Conservation (phyloP, 805 yeast genomes). For the Wickerhamomyces ciferrii region DNA sequence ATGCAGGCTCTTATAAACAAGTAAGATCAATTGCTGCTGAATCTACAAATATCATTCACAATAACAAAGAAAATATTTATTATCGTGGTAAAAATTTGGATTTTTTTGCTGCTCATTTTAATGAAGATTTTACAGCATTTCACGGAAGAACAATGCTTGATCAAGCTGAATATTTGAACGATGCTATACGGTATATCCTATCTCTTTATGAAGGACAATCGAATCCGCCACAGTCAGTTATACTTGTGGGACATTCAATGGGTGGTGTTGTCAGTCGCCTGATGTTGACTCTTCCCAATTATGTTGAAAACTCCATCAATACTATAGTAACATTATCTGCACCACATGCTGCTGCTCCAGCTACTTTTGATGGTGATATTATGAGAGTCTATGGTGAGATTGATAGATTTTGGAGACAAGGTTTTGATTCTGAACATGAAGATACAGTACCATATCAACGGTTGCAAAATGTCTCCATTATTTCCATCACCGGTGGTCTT, state of each 20-base stretch:
- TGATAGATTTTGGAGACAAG: constrained; percentile 76
- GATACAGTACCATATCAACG: constrained; percentile 38
- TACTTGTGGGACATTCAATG: constrained; percentile 90
- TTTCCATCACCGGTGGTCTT: constrained; percentile 89
- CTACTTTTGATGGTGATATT: constrained; percentile 88
- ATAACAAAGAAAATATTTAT: constrained; percentile 23
- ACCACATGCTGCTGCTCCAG: constrained; percentile 90
- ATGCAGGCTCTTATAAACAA: constrained; percentile 92
- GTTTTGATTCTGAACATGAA: constrained; percentile 31
- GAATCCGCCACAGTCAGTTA: constrained; percentile 59
- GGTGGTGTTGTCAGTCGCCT: constrained; percentile 94
- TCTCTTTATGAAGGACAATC: constrained; percentile 46
- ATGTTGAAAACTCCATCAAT: constrained; percentile 64
- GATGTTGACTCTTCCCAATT: constrained; percentile 76
- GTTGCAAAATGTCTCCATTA: constrained; percentile 53
- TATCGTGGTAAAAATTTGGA: constrained; percentile 50
- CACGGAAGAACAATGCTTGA: constrained; percentile 92
- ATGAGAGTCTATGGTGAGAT: constrained; percentile 66
- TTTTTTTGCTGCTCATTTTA: constrained; percentile 88
- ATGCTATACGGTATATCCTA: constrained; percentile 75
- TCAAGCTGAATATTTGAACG: constrained; percentile 90
- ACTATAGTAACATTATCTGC: constrained; percentile 83
- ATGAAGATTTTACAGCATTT: constrained; percentile 93
- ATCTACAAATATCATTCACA: constrained; percentile 50
- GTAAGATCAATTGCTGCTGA: constrained; percentile 90